These are phyloP conservation scores for Russula abietina DNA, from an alignment of 768 basidiomycete species.

Conservation along the genomic window DNA sequence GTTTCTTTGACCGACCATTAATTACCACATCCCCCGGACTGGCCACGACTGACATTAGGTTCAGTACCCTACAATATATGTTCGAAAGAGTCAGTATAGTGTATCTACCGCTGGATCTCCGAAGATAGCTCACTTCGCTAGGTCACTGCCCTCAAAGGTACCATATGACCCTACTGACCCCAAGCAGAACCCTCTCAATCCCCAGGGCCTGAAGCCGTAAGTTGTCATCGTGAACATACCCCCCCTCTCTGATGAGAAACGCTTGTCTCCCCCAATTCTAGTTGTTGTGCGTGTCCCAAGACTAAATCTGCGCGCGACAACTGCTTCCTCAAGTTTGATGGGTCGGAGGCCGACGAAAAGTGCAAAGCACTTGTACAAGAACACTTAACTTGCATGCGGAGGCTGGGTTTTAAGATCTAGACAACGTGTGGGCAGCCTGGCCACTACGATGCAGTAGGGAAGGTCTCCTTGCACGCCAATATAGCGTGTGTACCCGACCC, in stretches of 20 bases:
- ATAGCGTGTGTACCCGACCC: background rate
- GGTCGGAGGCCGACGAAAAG: constrained; percentile 60
- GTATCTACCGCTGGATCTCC: background rate
- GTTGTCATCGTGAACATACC: constrained; percentile 30
- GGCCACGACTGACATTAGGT: background rate
- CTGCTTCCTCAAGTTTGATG: constrained; percentile 78
- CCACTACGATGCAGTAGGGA: background rate
- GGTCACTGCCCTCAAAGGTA: constrained; percentile 21
- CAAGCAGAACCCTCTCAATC: constrained; percentile 84
- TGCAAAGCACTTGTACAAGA: constrained; percentile 75
- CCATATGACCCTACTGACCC: constrained; percentile 66
- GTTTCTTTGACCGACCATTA: too few relatives aligned
- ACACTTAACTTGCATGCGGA: constrained; percentile 88
- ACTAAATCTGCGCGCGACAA: constrained; percentile 91
- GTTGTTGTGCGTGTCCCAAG: constrained; percentile 94
- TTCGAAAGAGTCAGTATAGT: constrained; percentile 10
- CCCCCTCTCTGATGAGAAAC: background rate
- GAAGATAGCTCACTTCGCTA: background rate
- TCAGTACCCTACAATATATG: constrained; percentile 1
- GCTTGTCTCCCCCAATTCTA: constrained; percentile 30
- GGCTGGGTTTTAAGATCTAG: constrained; percentile 81
- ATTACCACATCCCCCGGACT: background rate
- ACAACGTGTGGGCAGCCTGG: background rate
- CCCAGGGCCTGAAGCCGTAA: constrained; percentile 91
- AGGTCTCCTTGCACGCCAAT: background rate